A percentile compares a stretch with the other conserved stretches of the same genome.
phyloP scores from a whole-genome alignment of 805 yeast genomes.

The Suhomyces emberorum region DNA sequence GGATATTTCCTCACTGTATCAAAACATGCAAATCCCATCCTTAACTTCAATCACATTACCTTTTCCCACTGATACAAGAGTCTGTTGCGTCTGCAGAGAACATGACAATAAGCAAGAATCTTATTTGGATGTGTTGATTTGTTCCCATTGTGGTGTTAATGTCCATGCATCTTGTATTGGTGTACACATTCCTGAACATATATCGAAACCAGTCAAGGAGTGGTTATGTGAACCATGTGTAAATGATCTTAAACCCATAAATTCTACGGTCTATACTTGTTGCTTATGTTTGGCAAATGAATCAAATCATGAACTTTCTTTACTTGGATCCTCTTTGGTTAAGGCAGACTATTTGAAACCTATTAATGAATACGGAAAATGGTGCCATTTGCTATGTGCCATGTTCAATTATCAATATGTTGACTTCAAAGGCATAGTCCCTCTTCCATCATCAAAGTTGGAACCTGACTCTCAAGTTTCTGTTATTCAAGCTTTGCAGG shows the following conservation, averaged over 20 bases:
- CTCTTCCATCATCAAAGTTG: slow-evolving; percentile 1
- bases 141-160: slow-evolving; percentile 63
- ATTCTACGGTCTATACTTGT: slow-evolving; percentile 59
- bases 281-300: slow-evolving; percentile 60
- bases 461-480: slow-evolving; percentile 29
- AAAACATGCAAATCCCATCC: slow-evolving; percentile 15
- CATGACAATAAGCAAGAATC: slow-evolving; percentile 23
- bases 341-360: slow-evolving; percentile 67
- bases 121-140: slow-evolving; percentile 43
- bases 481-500: slow-evolving; percentile 13
- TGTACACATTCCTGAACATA: slow-evolving; percentile 13
- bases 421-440: slow-evolving; percentile 6
- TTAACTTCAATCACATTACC: slow-evolving; percentile 13
- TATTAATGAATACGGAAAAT: slow-evolving; percentile 55
- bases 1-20: slow-evolving; percentile 23
- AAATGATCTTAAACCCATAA: slow-evolving; percentile 61
- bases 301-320: slow-evolving; percentile 43
- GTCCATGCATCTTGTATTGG: slow-evolving; percentile 78
- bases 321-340: slow-evolving; percentile 37
- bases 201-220: slow-evolving; percentile 29
- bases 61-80: slow-evolving; percentile 22
- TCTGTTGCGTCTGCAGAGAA: slow-evolving; percentile 60
- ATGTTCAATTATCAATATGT: slow-evolving; percentile 46
- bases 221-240: slow-evolving; percentile 85
- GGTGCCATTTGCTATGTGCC: slow-evolving; percentile 81